Evolutionary conservation across 208 protist species (phyloP).

Genomic region (Trypanosoma scelopori): DNA sequence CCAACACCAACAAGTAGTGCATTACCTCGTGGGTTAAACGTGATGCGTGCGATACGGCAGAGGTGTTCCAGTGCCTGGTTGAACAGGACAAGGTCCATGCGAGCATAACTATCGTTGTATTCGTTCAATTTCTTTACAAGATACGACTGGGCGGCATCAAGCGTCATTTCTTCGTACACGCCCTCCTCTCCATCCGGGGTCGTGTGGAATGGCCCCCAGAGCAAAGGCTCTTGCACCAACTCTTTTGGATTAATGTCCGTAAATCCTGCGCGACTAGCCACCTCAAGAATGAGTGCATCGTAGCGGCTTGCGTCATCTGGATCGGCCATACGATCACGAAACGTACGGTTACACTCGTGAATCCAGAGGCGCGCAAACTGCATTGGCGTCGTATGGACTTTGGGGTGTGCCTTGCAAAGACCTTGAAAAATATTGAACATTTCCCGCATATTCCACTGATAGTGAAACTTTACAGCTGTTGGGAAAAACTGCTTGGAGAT

Average conservation of each 20-base stretch:
- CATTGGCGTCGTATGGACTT: conserved; percentile 78
- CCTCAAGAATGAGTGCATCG: conserved; percentile 87
- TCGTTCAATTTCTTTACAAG: conserved; percentile 92
- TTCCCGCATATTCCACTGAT: conserved; percentile 99
- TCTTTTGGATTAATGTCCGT: conserved; percentile 83
- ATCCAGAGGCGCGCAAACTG: conserved; percentile 93
- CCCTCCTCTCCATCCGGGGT: conserved; percentile 87
- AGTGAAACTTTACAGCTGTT: conserved; percentile 99
- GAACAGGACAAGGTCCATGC: conserved; percentile 98
- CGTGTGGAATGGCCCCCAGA: conserved; percentile 95
- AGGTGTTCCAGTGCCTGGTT: conserved; percentile 98
- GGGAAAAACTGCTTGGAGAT: conserved; percentile 95
- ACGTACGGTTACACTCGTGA: conserved; percentile 97
- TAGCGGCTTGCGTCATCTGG: conserved; percentile 91
- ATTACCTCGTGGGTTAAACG: conserved; percentile 95
- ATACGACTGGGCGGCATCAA: conserved; percentile 75
- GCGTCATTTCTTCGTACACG: conserved; percentile 87
- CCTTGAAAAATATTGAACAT: conserved; percentile 97
- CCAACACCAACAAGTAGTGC: conserved; percentile 95
- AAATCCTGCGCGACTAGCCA: conserved; percentile 81
- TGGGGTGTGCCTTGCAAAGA: conserved; percentile 88
- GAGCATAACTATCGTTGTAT: conserved; percentile 96
- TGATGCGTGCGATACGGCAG: conserved; percentile 95
- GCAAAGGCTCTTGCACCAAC: conserved; percentile 85
- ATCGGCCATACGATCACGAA: conserved; percentile 94